Percentiles rank a stretch among this genome's conserved stretches.
Evolutionary conservation across 108 stramenopile species (phyloP).

Genomic region (Fistulifera pelliculosa): DNA sequence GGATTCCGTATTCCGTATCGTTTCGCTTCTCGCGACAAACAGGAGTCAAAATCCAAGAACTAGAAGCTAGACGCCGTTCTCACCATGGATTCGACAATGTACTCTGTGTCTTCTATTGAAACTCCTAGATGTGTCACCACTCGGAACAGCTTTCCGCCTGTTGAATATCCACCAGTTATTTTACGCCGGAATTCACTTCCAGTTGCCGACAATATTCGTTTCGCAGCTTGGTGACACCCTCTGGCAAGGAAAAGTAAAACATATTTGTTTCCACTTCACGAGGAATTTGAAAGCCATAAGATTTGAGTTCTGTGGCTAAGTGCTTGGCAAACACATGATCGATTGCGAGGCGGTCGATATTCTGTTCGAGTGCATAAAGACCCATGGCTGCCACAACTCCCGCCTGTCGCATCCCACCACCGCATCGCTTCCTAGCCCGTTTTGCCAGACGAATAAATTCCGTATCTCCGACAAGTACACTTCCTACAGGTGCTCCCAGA

Average conservation of each 20-base stretch:
- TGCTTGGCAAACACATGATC: constrained; percentile 71
- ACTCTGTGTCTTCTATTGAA: constrained; percentile 47
- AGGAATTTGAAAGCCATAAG: constrained; percentile 46
- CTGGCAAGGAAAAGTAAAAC: constrained; percentile 73
- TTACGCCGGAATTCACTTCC: constrained; percentile 47
- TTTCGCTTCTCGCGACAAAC: too few species aligned
- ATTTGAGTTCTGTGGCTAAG: constrained; percentile 41
- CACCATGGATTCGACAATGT: constrained; percentile 32
- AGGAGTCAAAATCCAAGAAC: background rate
- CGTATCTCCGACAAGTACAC: constrained; percentile 74
- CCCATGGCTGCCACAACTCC: constrained; percentile 91
- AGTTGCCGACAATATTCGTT: constrained; percentile 36
- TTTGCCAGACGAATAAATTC: constrained; percentile 77
- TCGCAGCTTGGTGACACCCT: constrained; percentile 25
- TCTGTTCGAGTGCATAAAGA: constrained; percentile 75
- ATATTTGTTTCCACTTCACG: constrained; percentile 73
- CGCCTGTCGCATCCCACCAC: constrained; percentile 96
- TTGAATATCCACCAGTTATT: constrained; percentile 57
- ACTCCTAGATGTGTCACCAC: constrained; percentile 66
- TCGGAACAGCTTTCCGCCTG: constrained; percentile 63
- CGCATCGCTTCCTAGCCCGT: constrained; percentile 87
- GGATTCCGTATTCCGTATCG: too few species aligned
- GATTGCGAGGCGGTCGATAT: constrained; percentile 70
- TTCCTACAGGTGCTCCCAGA: constrained; percentile 91
- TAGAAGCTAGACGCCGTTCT: background rate